These are phyloP conservation scores for Rhizoclosmatium hyalinum DNA, from an alignment of 371 early-diverging fungal species.

Conservation along the genomic window DNA sequence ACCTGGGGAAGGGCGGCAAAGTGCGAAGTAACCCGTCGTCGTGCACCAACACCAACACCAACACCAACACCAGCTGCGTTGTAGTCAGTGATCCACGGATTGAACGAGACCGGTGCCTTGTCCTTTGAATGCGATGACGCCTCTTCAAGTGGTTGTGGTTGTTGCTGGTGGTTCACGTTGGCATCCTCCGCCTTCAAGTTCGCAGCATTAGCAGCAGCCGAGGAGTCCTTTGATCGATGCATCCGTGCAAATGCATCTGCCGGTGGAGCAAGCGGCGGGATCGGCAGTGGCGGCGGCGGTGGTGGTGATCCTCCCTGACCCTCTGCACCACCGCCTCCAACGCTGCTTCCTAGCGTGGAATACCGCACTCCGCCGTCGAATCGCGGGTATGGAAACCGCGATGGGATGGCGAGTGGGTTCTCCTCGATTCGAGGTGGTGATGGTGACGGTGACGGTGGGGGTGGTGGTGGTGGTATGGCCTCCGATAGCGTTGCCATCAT, in stretches of 20 bases:
- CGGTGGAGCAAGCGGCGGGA: background rate
- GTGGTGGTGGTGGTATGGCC: background rate
- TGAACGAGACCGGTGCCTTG: background rate
- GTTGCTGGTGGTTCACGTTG: too few species aligned
- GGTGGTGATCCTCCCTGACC: too few species aligned
- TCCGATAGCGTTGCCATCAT: background rate
- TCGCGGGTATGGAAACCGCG: conserved; percentile 18
- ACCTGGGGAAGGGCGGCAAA: background rate
- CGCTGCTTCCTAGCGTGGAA: background rate
- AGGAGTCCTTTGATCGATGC: too few species aligned
- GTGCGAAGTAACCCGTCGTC: background rate
- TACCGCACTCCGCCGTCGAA: background rate
- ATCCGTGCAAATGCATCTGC: background rate
- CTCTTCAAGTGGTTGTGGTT: too few species aligned
- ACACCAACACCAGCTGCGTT: background rate
- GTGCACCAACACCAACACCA: background rate
- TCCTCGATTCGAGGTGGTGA: background rate
- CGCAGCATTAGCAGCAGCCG: too few species aligned
- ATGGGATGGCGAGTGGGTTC: background rate
- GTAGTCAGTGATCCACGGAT: conserved; percentile 4
- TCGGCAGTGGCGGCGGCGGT: background rate
- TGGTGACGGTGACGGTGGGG: background rate
- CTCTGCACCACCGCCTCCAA: background rate
- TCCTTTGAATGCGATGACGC: background rate
- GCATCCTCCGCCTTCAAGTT: too few species aligned